phyloP scores from a whole-genome alignment of 2,329 filamentous ascomycete genomes.

The Ustulina deusta region DNA sequence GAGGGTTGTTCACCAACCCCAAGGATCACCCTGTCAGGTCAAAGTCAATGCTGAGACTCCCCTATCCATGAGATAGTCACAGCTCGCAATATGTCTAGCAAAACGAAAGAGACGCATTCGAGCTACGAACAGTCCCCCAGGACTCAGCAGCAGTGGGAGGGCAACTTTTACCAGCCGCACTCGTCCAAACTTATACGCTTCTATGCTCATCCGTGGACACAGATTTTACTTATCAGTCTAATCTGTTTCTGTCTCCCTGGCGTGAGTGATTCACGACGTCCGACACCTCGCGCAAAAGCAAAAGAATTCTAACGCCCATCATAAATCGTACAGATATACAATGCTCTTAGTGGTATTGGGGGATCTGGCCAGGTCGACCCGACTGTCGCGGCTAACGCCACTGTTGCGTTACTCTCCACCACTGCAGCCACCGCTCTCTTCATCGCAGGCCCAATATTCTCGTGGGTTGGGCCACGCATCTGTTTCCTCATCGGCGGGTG shows the following conservation, averaged over 20 bases:
- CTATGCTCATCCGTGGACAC: constrained; percentile 38
- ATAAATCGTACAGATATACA: constrained; percentile 30
- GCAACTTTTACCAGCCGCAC: not conserved
- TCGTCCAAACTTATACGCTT: constrained; percentile 28
- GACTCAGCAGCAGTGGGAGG: not conserved
- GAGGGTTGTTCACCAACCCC: not conserved
- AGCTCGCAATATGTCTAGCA: constrained; percentile 12
- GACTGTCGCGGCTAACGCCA: constrained; percentile 36
- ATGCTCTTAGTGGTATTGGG: constrained; percentile 36
- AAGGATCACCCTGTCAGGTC: not conserved
- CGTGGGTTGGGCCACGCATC: constrained; percentile 36
- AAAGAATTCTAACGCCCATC: not conserved
- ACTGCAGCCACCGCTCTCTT: constrained; percentile 39
- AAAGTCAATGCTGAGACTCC: not conserved
- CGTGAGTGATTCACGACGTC: constrained; percentile 15
- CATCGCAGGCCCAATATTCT: constrained; percentile 37
- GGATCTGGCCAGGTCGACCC: constrained; percentile 37
- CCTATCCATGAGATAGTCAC: not conserved
- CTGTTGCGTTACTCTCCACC: constrained; percentile 35
- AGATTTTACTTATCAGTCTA: constrained; percentile 35
- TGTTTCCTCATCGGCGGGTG: constrained; percentile 39
- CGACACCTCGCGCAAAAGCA: not conserved
- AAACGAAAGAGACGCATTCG: constrained; percentile 11
- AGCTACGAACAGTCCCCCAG: not conserved
- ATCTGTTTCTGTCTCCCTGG: constrained; percentile 39